These are phyloP conservation scores for Emydomyces testavorans DNA, from an alignment of 2,329 filamentous ascomycete species.

Conservation along the genomic window DNA sequence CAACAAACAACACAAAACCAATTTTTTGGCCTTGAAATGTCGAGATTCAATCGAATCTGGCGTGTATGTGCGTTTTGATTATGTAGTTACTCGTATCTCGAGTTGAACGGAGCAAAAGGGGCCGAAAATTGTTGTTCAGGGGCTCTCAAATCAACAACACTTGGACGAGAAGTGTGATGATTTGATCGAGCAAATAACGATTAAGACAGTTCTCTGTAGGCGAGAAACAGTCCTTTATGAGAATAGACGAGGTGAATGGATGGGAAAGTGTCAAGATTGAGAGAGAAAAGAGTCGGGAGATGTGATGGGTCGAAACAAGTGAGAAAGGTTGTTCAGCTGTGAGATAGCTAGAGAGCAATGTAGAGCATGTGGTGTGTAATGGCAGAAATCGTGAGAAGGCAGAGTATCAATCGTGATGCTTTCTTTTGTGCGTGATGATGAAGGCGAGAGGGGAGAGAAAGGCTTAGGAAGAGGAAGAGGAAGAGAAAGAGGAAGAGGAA, in stretches of 20 bases:
- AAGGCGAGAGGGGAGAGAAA: not conserved
- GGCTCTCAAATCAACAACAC: not conserved
- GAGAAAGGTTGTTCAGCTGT: not conserved
- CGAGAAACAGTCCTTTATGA: slow-evolving; percentile 1
- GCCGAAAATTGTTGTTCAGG: slow-evolving; percentile 5
- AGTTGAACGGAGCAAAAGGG: not conserved
- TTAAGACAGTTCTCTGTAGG: not conserved
- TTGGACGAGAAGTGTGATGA: not conserved
- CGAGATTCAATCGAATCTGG: not conserved
- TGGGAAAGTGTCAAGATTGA: not conserved
- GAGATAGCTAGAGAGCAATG: not conserved
- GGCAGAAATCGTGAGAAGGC: not conserved
- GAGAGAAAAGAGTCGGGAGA: not conserved
- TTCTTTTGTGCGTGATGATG: not conserved
- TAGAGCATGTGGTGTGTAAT: not conserved
- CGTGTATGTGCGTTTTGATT: slow-evolving; percentile 2
- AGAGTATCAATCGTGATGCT: not conserved
- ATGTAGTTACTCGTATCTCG: not conserved
- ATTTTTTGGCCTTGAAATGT: not conserved
- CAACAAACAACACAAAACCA: not conserved
- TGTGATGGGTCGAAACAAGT: not conserved
- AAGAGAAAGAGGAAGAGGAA: not conserved
- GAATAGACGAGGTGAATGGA: not conserved
- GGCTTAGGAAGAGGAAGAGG: slow-evolving; percentile 4
- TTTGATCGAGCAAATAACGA: not conserved